These are phyloP conservation scores for Bauhinia variegata DNA, from an alignment of 306 rosid species.

Conservation along the genomic window DNA sequence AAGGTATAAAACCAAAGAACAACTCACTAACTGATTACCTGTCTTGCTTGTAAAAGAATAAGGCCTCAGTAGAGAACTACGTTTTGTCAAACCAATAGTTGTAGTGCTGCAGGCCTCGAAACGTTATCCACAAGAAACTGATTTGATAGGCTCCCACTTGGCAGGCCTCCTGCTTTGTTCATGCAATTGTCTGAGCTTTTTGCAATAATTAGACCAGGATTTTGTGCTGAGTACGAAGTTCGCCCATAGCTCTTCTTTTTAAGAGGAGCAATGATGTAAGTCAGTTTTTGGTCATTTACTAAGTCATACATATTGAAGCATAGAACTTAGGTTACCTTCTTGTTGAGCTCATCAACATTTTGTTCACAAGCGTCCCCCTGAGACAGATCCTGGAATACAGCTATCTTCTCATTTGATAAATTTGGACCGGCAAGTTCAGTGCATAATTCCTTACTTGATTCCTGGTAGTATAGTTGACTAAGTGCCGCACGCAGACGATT, in stretches of 20 bases:
- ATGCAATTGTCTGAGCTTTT: constrained; percentile 59
- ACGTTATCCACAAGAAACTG: constrained; percentile 66
- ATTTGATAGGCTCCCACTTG: constrained; percentile 55
- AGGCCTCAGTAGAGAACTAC: constrained; percentile 60
- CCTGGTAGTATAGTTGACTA: constrained; percentile 63
- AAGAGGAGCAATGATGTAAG: constrained; percentile 21
- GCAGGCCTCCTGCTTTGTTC: constrained; percentile 48
- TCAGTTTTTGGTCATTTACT: constrained; percentile 36
- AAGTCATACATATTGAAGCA: constrained; percentile 30
- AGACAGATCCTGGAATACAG: constrained; percentile 41
- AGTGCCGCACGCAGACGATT: constrained; percentile 73
- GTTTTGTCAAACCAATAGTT: constrained; percentile 63
- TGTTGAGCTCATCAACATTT: constrained; percentile 33
- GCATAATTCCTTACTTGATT: constrained; percentile 53
- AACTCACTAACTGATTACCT: constrained; percentile 52
- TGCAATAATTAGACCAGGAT: constrained; percentile 52
- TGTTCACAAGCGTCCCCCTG: constrained; percentile 44
- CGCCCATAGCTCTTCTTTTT: constrained; percentile 54
- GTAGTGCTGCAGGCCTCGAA: constrained; percentile 64
- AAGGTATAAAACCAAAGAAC: constrained; percentile 10
- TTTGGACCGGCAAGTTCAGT: constrained; percentile 43
- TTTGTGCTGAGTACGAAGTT: constrained; percentile 45
- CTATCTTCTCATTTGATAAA: constrained; percentile 39
- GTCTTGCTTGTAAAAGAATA: constrained; percentile 66
- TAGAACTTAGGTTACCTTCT: constrained; percentile 47